Conservation (phyloP, 305 asterid genomes). For the Ajuga reptans region DNA sequence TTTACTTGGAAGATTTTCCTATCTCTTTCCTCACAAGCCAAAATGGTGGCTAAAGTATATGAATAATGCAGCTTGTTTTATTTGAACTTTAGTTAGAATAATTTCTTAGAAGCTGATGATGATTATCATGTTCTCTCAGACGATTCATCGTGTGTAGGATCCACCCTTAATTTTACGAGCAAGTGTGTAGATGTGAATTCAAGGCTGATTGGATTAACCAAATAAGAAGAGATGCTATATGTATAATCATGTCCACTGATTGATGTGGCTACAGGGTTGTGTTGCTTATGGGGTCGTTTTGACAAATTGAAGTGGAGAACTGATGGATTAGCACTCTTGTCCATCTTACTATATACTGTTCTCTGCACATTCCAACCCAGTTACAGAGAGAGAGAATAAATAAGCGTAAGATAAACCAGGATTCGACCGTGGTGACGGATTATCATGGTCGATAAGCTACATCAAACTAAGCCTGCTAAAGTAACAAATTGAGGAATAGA, state of each 20-base stretch:
- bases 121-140: no score
- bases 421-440: no score
- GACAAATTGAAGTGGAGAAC: slow-evolving; percentile 22
- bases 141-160: neutral
- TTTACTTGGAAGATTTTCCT: neutral
- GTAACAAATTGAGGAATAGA: no score
- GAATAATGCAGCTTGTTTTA: neutral
- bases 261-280: neutral
- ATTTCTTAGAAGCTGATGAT: no score
- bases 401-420: no score
- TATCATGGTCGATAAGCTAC: no score
- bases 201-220: neutral
- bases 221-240: neutral
- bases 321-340: slow-evolving; percentile 24
- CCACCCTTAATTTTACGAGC: neutral
- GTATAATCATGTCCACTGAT: neutral
- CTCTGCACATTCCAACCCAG: neutral
- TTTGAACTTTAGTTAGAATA: neutral
- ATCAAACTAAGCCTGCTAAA: no score
- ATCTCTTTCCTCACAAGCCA: neutral
- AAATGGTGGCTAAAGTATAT: neutral
- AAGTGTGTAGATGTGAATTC: neutral
- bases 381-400: no score
- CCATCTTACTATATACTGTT: neutral
- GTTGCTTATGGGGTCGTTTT: slow-evolving; percentile 6